A percentile compares a stretch with the other conserved stretches of the same genome.
phyloP scores from a whole-genome alignment of 495 filamentous ascomycete species.

The Neurospora tetrasperma region DNA sequence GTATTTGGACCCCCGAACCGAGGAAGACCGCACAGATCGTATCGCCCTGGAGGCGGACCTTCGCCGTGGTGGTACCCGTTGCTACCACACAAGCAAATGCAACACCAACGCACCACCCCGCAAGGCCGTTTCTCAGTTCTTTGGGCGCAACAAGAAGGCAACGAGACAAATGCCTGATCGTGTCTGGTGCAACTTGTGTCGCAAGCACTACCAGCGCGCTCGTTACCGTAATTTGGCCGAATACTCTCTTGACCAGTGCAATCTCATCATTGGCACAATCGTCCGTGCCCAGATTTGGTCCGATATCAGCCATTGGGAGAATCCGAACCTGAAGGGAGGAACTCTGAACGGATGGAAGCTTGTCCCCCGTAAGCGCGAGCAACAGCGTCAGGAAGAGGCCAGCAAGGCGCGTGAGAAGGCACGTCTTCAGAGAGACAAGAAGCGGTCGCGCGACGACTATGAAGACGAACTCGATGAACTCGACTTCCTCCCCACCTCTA shows the following conservation, averaged over 20 bases:
- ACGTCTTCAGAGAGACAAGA: constrained; percentile 16
- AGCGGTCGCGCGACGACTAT: constrained; percentile 14
- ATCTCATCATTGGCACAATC: constrained; percentile 49
- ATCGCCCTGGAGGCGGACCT: background rate
- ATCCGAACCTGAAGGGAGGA: constrained; percentile 3
- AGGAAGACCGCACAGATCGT: background rate
- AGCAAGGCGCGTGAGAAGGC: constrained; percentile 14
- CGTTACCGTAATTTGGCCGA: constrained; percentile 53
- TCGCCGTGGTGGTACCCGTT: constrained; percentile 7
- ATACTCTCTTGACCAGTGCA: constrained; percentile 50
- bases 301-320: constrained; percentile 22
- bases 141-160: constrained; percentile 76
- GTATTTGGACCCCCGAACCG: background rate
- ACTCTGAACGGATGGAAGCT: constrained; percentile 33
- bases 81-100: constrained; percentile 34
- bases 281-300: constrained; percentile 51
- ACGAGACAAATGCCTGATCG: constrained; percentile 55
- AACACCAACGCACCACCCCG: constrained; percentile 44
- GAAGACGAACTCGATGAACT: constrained; percentile 16
- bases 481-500: constrained; percentile 11
- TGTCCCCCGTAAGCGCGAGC: constrained; percentile 43
- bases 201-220: constrained; percentile 76
- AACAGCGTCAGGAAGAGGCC: constrained; percentile 30
- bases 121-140: constrained; percentile 75
- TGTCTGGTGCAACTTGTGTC: constrained; percentile 64